Conservation (phyloP, 192 early-diverging fungal species). For the Entomortierella chlamydospora region DNA sequence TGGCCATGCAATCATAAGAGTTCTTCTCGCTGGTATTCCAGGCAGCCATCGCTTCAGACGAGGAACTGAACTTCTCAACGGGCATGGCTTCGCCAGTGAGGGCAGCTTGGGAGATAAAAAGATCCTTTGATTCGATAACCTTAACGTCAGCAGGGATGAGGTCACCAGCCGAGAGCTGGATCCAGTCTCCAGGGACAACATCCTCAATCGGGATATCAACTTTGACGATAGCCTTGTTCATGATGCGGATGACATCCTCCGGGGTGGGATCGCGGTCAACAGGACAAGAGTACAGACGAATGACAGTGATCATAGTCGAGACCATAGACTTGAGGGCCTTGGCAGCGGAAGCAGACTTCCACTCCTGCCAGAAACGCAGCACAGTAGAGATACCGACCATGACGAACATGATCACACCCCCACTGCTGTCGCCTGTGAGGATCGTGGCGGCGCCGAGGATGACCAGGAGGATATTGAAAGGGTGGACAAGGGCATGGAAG, state of each 20-base stretch:
- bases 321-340: slow-evolving; percentile 51
- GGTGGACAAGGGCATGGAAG: slow-evolving; percentile 54
- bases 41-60: slow-evolving; percentile 23
- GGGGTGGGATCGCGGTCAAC: slow-evolving; percentile 42
- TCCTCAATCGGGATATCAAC: slow-evolving; percentile 56
- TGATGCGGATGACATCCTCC: slow-evolving; percentile 33
- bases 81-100: slow-evolving; percentile 64
- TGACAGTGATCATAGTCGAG: slow-evolving; percentile 44
- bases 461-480: slow-evolving; percentile 56
- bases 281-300: slow-evolving; percentile 48
- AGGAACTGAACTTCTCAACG: slow-evolving; percentile 54
- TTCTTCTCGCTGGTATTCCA: not conserved
- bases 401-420: slow-evolving; percentile 44
- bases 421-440: slow-evolving; percentile 19
- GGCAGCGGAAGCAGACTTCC: slow-evolving; percentile 45
- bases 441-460: slow-evolving; percentile 43
- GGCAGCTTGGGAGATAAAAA: slow-evolving; percentile 61
- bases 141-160: slow-evolving; percentile 57
- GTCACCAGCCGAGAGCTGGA: slow-evolving; percentile 58
- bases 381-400: slow-evolving; percentile 55
- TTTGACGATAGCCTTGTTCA: slow-evolving; percentile 26
- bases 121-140: slow-evolving; percentile 57
- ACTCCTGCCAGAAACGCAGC: slow-evolving; percentile 59
- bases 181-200: slow-evolving; percentile 60
- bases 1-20: slow-evolving; percentile 24